Percentiles rank a stretch among this genome's conserved stretches.
Conservation (phyloP, 805 yeast genomes). For the Myxozyma mucilagina region DNA sequence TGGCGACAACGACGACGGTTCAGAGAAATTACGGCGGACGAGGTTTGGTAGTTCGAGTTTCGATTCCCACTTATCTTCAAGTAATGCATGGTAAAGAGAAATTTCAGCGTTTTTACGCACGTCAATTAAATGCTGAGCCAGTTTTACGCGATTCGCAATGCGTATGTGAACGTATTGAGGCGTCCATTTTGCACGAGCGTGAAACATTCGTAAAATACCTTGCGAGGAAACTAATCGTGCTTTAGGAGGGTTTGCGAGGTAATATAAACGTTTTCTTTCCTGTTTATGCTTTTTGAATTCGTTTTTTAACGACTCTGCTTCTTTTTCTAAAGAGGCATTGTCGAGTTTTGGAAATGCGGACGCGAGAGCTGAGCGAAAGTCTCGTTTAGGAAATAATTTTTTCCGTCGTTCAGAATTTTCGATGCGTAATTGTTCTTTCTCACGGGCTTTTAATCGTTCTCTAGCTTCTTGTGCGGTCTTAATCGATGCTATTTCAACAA, state of each 20-base stretch:
- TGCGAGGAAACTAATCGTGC: not conserved
- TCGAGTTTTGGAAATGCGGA: not conserved
- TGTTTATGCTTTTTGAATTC: not conserved
- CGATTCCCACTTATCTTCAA: constrained; percentile 9
- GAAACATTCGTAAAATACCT: not conserved
- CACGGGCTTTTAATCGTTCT: too few relatives aligned
- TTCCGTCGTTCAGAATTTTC: too few relatives aligned
- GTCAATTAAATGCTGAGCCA: constrained; percentile 1
- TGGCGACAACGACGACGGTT: too few relatives aligned
- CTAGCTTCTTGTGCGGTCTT: too few relatives aligned
- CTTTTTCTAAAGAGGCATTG: not conserved
- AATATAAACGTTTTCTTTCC: constrained; percentile 3
- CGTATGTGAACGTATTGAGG: not conserved
- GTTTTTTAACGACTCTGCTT: constrained; percentile 1
- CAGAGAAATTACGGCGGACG: too few relatives aligned
- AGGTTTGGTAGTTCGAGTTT: not conserved
- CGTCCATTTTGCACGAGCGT: not conserved
- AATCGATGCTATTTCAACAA: too few relatives aligned
- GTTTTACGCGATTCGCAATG: not conserved
- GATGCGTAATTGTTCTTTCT: too few relatives aligned
- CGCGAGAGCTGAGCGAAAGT: not conserved
- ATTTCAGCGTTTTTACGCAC: not conserved
- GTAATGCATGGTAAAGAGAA: not conserved
- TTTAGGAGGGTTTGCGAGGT: not conserved
- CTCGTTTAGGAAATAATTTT: too few relatives aligned